Base-by-base conservation (phyloP, 2,329 filamentous ascomycete genomes). In the Westerdykella aurantiaca region DNA sequence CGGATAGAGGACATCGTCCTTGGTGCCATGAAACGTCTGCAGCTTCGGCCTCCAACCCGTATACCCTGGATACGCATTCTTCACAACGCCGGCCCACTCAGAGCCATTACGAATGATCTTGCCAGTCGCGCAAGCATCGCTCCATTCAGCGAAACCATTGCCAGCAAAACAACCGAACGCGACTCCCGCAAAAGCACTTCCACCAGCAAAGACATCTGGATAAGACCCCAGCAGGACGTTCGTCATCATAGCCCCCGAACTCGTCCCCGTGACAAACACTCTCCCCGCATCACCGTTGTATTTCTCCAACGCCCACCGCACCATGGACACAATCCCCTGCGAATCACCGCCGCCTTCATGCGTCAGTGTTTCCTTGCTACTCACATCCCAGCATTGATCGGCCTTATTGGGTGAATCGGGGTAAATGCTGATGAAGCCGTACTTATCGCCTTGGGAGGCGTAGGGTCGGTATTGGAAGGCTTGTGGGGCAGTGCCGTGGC, bases 181-280 rank as follows among this genome's bases (percentile, higher is more conserved):
- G 2, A 66, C 62, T 14, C 61, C 61, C 1, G 62, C 61, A 52
- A 54, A 64, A 12, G 58, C 62, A 41, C 59, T 63, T 13, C 62
- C 62, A 6, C 59, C 62, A 2, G 62, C 59, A 34, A 66, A 66
- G 1, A 66, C 51, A 35, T 66, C 62, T 1, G 62, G 62, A 39
- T 66, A 66, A 31, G 54, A 57, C 1, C 62, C 61, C 3, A 64
- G 37, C 2, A 66, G 51, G 1, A 64, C 60, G 21, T 63, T 60
- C 2, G 62, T 64, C 61, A 66, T 64, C 61, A 66, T 66, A 0
- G 62, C 62, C 5, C 62, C 62, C 5, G 59, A 64, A 37, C 59
- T 64, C 2, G 61, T 66, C 7, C 62, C 62, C 0, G 56, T 58
- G 4, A 64, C 61, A 33, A 66, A 66, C 1, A 66, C 59, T 6